phyloP scores from a whole-genome alignment of 1,284 basidiomycete species.

The Takashimella tepidaria region DNA sequence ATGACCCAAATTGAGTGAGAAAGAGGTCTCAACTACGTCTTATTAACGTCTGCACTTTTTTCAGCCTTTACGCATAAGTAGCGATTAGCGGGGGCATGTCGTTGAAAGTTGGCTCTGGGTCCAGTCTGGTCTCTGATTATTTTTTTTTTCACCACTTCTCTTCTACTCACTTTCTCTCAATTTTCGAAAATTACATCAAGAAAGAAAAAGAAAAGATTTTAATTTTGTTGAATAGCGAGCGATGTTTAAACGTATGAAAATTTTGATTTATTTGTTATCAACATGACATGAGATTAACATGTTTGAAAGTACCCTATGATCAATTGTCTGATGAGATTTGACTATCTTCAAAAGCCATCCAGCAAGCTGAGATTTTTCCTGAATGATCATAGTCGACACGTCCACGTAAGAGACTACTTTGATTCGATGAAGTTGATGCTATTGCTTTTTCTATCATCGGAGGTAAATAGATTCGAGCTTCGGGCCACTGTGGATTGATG shows the following conservation, averaged over 20 bases:
- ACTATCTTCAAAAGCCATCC: not conserved
- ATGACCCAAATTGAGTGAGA: too few species aligned
- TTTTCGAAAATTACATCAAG: not conserved
- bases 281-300: not conserved
- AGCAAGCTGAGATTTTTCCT: not conserved
- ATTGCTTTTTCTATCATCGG: slow-evolving; percentile 7
- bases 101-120: too few species aligned
- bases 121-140: too few species aligned
- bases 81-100: too few species aligned
- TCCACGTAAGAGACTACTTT: slow-evolving; percentile 3
- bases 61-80: slow-evolving; percentile 18
- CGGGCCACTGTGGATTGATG: slow-evolving; percentile 43
- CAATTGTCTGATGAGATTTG: not conserved
- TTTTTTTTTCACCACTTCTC: too few species aligned
- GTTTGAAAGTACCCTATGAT: not conserved
- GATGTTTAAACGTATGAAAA: not conserved
- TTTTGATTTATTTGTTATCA: too few species aligned
- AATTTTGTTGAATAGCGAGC: slow-evolving; percentile 2
- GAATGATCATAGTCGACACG: slow-evolving; percentile 14
- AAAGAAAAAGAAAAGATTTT: slow-evolving; percentile 1
- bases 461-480: slow-evolving; percentile 23
- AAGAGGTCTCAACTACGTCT: too few species aligned
- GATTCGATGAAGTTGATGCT: too few species aligned
- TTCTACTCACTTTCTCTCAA: too few species aligned
- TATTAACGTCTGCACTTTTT: too few species aligned